Conservation (phyloP, 2,329 filamentous ascomycete genomes). For the Mycosphaerella sp. region DNA sequence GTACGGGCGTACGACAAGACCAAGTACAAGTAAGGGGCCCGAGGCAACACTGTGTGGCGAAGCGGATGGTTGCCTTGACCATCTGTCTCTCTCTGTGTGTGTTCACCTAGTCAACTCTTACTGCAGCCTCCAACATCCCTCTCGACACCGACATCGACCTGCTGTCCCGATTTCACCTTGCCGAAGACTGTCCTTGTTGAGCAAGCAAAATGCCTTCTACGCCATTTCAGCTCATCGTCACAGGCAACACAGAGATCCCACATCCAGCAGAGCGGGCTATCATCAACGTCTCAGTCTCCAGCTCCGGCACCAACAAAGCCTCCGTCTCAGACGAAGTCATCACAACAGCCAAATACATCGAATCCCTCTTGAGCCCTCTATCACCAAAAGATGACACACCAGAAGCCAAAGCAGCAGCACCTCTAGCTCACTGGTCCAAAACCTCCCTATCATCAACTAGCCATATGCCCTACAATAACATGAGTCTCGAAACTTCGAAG, state of each 20-base stretch:
- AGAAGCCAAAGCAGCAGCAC: slow-evolving; percentile 15
- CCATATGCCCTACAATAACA: slow-evolving; percentile 13
- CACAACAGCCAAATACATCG: slow-evolving; percentile 22
- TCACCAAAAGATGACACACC: slow-evolving; percentile 11
- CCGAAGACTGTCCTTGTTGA: neutral
- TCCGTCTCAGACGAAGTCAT: slow-evolving; percentile 23
- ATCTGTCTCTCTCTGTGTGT: neutral
- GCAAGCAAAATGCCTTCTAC: slow-evolving; percentile 5
- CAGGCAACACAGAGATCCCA: slow-evolving; percentile 19
- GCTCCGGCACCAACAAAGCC: slow-evolving; percentile 20
- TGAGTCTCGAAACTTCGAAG: slow-evolving; percentile 4
- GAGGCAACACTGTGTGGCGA: neutral
- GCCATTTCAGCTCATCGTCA: slow-evolving; percentile 20
- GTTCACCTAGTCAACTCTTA: no score
- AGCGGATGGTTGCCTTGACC: neutral
- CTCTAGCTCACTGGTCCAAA: slow-evolving; percentile 25
- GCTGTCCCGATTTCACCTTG: neutral
- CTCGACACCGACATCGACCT: neutral
- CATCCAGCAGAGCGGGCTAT: slow-evolving; percentile 23
- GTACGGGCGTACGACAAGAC: neutral
- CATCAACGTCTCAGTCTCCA: slow-evolving; percentile 22
- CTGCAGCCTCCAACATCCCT: no score
- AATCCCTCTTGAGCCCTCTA: slow-evolving; percentile 18
- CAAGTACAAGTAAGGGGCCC: neutral
- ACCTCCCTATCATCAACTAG: slow-evolving; percentile 21